Evolutionary conservation across 257 asterid species (phyloP).

Genomic region (Primulina tabacum): DNA sequence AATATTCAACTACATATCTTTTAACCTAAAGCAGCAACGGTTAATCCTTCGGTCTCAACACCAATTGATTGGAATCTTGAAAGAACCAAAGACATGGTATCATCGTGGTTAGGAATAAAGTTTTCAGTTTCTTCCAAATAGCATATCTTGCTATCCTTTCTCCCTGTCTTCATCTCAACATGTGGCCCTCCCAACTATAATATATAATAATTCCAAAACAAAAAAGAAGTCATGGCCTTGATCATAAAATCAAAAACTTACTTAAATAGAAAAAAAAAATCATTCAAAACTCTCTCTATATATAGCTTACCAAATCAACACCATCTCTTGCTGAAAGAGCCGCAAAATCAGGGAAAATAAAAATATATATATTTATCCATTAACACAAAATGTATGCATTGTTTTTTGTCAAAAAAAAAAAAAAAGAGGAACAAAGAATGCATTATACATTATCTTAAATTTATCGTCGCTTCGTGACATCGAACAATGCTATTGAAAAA

Average conservation of each 20-base stretch:
- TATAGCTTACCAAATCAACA: no score
- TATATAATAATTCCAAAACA: neutral
- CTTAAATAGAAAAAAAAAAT: neutral
- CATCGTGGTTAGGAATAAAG: slow-evolving; percentile 72
- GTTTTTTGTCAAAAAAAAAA: no score
- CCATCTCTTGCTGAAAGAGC: no score
- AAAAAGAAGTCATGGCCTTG: neutral
- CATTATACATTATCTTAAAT: no score
- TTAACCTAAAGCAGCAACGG: slow-evolving; percentile 71
- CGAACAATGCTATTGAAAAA: no score
- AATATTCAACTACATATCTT: no score
- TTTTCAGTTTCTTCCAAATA: slow-evolving; percentile 39
- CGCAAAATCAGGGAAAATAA: no score
- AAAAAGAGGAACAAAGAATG: no score
- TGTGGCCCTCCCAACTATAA: slow-evolving; percentile 70
- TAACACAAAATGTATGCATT: no score
- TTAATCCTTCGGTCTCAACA: slow-evolving; percentile 47
- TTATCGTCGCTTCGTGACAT: no score
- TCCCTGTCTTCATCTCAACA: slow-evolving; percentile 62
- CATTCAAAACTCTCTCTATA: no score
- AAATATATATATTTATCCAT: no score
- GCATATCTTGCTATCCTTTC: slow-evolving; percentile 63
- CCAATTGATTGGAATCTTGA: slow-evolving; percentile 54
- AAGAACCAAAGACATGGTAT: slow-evolving; percentile 49
- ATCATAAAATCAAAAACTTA: neutral